Evolutionary conservation across 495 filamentous ascomycete genomes (phyloP), one percentile per base, ranked within the genome.

Genomic region (Tirmania nivea): DNA sequence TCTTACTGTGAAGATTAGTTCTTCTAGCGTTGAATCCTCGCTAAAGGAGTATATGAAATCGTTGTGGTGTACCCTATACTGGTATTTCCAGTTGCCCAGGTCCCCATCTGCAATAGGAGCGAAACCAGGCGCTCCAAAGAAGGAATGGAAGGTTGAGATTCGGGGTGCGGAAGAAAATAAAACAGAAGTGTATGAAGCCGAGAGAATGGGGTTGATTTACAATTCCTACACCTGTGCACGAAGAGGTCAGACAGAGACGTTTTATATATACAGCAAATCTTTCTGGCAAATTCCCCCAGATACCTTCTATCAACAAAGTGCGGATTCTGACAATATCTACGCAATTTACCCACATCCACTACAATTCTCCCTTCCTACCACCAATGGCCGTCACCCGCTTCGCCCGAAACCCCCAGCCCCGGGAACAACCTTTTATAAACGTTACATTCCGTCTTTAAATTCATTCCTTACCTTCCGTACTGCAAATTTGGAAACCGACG

Each of bases 271-370:
- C 14, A 45, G 79, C 37, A 72, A 75, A 14, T 75, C 77, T 60
- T 96, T 95, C 69, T 97, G 90, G 90, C 90, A 95, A 65, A 69
- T 92, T 9, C 85, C 90, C 55, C 77, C 84, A 2, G 76, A 86
- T 8, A 72, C 92, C 21, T 94, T 92, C 66, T 77, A 95, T 19
- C 58, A 20, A 34, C 14, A 1, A 14, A 14, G 3, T 19, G 39
- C 14, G 2, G 39, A 4, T 45, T 14, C 14, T 14, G 14, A 2
- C 12, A 14, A 14, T 45, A 19, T 14, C 2, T 45, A 45, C 39
- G 17, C 14, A 14, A 19, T 8, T 6, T 31, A 31, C 2, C 39
- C 39, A 8, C 39, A 45, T 19, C 39, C 39, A 45, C 39, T 45
- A 3, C 39, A 45, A 45, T 45, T 45, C 17, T 14, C 39, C 17